Evolutionary conservation across 768 basidiomycete genomes (phyloP).

Genomic region (Auriscalpium orientale): DNA sequence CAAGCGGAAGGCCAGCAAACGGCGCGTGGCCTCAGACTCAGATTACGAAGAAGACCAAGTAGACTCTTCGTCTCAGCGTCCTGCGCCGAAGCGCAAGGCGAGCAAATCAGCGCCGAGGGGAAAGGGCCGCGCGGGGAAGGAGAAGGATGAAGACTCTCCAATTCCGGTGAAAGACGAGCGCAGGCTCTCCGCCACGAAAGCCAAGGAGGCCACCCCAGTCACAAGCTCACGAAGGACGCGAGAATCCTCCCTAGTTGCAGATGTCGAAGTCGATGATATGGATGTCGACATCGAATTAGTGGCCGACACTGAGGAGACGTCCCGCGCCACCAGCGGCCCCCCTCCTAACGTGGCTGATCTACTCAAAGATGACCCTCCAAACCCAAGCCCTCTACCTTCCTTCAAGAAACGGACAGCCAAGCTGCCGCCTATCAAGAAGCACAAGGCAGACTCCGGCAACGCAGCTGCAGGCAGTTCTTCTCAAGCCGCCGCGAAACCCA

Average conservation of each 20-base stretch:
- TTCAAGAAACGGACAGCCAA: conserved; percentile 13
- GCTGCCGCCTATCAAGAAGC: conserved; percentile 14
- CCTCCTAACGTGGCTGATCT: background rate
- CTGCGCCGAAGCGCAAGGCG: background rate
- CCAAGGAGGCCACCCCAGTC: background rate
- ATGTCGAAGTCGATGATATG: background rate
- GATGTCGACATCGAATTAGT: background rate
- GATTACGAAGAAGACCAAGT: conserved; percentile 10
- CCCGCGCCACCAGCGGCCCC: background rate
- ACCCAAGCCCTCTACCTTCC: conserved; percentile 7
- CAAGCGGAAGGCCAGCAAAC: conserved; percentile 10
- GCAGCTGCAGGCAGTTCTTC: background rate
- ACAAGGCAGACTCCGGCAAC: conserved; percentile 6
- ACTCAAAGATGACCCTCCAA: conserved; percentile 9
- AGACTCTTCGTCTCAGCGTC: conserved; percentile 5
- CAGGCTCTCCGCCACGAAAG: background rate
- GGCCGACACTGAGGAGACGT: background rate
- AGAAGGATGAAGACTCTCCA: background rate
- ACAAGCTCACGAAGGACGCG: background rate
- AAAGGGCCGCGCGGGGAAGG: background rate
- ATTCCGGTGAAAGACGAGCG: background rate
- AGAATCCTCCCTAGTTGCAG: background rate
- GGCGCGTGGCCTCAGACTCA: conserved; percentile 9
- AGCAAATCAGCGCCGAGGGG: background rate
- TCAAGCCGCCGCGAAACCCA: conserved; percentile 1